Conservation (phyloP, 2,329 filamentous ascomycete genomes). For the Phaeoacremonium minimum region DNA sequence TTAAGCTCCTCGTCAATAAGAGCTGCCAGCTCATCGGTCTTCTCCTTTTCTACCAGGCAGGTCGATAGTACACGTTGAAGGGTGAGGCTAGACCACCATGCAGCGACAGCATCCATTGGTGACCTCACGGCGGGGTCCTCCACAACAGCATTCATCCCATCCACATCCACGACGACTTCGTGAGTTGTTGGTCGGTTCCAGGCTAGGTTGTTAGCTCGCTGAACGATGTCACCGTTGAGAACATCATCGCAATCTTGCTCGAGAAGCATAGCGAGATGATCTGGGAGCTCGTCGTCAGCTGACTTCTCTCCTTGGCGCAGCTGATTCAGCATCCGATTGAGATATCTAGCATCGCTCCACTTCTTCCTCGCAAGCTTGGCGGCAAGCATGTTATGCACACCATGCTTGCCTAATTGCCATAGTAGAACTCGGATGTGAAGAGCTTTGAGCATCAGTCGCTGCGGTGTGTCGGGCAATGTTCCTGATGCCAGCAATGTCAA, state of each 20-base stretch:
- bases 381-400: slow-evolving; percentile 66
- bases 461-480: slow-evolving; percentile 78
- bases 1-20: slow-evolving; percentile 48
- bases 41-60: slow-evolving; percentile 53
- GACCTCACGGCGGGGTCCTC: slow-evolving; percentile 82
- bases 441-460: slow-evolving; percentile 84
- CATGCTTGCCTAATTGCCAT: slow-evolving; percentile 68
- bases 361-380: slow-evolving; percentile 68
- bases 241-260: slow-evolving; percentile 80
- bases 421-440: slow-evolving; percentile 86
- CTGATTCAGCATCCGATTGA: slow-evolving; percentile 47
- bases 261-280: slow-evolving; percentile 71
- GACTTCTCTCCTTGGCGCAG: slow-evolving; percentile 33
- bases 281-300: slow-evolving; percentile 63
- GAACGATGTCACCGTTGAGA: slow-evolving; percentile 70
- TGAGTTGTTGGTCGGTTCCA: slow-evolving; percentile 77
- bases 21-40: slow-evolving; percentile 30
- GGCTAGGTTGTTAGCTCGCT: slow-evolving; percentile 83
- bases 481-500: slow-evolving; percentile 84
- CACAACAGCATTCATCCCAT: slow-evolving; percentile 77
- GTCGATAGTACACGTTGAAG: slow-evolving; percentile 66
- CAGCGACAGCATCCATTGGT: slow-evolving; percentile 83
- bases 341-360: slow-evolving; percentile 76
- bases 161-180: slow-evolving; percentile 57
- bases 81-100: slow-evolving; percentile 79